These are phyloP conservation scores for Diutina scorzettiae DNA, from an alignment of 1,139 yeast species.

Conservation along the genomic window DNA sequence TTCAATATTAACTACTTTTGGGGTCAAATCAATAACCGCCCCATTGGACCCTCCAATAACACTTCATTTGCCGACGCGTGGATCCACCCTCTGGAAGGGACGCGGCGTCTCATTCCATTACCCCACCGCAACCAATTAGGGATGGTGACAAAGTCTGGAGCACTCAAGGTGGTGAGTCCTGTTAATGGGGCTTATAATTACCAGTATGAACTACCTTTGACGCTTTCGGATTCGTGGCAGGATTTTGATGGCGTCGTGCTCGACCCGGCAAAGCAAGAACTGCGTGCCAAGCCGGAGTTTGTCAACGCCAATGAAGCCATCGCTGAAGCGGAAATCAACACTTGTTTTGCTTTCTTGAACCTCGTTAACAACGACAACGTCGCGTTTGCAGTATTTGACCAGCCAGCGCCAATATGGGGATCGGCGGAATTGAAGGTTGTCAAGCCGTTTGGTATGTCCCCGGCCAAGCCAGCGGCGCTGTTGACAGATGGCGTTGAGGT, in stretches of 20 bases:
- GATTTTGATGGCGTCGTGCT: background rate
- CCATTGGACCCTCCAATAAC: conserved; percentile 9
- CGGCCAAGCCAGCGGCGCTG: background rate
- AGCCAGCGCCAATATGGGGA: conserved; percentile 4
- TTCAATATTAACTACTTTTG: conserved; percentile 33
- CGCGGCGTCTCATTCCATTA: conserved; percentile 15
- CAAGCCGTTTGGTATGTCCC: background rate
- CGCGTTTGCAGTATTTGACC: conserved; percentile 14
- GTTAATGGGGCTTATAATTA: conserved; percentile 31
- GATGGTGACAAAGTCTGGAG: conserved; percentile 22
- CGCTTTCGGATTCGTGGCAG: conserved; percentile 9
- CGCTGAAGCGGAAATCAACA: conserved; percentile 54
- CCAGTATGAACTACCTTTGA: conserved; percentile 33
- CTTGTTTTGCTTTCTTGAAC: conserved; percentile 45
- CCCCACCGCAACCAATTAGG: conserved; percentile 23
- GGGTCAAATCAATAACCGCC: conserved; percentile 19
- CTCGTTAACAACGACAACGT: conserved; percentile 31
- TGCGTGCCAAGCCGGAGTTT: background rate
- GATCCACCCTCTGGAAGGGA: conserved; percentile 27
- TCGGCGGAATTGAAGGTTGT: conserved; percentile 2
- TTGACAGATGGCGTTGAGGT: background rate
- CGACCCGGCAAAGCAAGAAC: conserved; percentile 6
- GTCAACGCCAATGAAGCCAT: conserved; percentile 21
- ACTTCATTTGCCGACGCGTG: conserved; percentile 24
- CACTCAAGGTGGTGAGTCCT: conserved; percentile 30